A percentile compares a stretch with the other conserved stretches of the same genome.
These are phyloP conservation scores for Domatiomyces catenatus DNA, from an alignment of 2,329 filamentous ascomycete species.

Conservation along the genomic window DNA sequence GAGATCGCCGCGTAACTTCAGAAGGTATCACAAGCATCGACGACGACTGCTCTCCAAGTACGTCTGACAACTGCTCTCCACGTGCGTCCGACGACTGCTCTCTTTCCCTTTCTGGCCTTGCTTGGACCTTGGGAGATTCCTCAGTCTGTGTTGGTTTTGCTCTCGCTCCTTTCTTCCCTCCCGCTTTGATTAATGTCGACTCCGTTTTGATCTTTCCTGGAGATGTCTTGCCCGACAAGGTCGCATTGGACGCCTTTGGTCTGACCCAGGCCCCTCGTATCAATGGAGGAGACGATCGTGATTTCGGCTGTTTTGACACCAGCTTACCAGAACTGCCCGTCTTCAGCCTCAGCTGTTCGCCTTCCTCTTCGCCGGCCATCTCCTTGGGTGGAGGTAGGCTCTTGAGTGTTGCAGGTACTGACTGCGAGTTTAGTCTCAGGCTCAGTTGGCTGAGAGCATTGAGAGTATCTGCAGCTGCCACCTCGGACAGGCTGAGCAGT, in stretches of 20 bases:
- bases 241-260: constrained; percentile 13
- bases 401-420: background rate
- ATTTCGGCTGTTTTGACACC: constrained; percentile 3
- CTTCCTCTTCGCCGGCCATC: background rate
- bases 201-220: constrained; percentile 5
- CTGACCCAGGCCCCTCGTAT: constrained; percentile 14
- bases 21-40: constrained; percentile 11
- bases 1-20: background rate
- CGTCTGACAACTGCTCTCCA: constrained; percentile 2
- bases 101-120: too few relatives aligned
- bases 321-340: constrained; percentile 1
- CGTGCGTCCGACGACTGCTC: background rate
- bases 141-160: background rate
- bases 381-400: constrained; percentile 1
- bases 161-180: background rate
- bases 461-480: constrained; percentile 16
- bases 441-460: constrained; percentile 16
- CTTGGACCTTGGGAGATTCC: background rate
- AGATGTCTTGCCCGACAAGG: constrained; percentile 3
- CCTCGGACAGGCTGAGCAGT: constrained; percentile 14
- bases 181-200: background rate
- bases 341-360: constrained; percentile 3
- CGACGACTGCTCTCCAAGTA: background rate
- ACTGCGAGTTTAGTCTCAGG: constrained; percentile 9
- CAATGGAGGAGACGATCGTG: constrained; percentile 7